Conservation (phyloP, 1,139 yeast genomes). For the Petasospora fabianii region DNA sequence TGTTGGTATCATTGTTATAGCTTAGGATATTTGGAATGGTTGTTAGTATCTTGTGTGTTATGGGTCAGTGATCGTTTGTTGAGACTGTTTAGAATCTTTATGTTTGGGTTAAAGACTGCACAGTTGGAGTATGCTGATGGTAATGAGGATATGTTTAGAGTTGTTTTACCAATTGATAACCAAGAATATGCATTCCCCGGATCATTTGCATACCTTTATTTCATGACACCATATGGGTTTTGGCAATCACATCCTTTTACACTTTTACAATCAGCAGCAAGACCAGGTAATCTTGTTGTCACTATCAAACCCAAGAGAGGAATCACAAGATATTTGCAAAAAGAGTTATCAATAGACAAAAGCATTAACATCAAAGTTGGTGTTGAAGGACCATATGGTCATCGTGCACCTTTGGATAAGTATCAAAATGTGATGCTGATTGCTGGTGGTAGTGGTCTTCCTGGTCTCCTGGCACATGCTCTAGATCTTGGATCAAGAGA, state of each 20-base stretch:
- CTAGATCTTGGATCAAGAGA: conserved; percentile 14
- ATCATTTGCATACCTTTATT: conserved; percentile 60
- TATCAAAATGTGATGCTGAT: conserved; percentile 50
- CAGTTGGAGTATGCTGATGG: conserved; percentile 43
- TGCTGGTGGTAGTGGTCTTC: conserved; percentile 72
- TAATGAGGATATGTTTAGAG: conserved; percentile 41
- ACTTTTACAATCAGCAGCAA: conserved; percentile 28
- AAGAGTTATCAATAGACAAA: conserved; percentile 3
- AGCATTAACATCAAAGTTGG: conserved; percentile 24
- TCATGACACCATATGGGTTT: conserved; percentile 38
- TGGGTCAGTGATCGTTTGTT: conserved; percentile 59
- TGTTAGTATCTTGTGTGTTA: conserved; percentile 41
- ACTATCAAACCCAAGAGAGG: conserved; percentile 45
- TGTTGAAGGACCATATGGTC: conserved; percentile 61
- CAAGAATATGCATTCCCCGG: conserved; percentile 52
- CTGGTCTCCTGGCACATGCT: conserved; percentile 42
- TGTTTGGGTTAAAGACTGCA: conserved; percentile 44
- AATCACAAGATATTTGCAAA: conserved; percentile 32
- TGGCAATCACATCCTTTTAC: conserved; percentile 59
- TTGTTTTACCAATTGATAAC: conserved; percentile 31
- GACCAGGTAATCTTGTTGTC: conserved; percentile 31
- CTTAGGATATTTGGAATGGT: conserved; percentile 44
- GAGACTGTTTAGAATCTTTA: conserved; percentile 45
- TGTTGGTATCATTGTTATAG: conserved; percentile 55
- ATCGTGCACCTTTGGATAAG: conserved; percentile 46